A percentile compares a stretch with the other conserved stretches of the same genome.
phyloP scores from a whole-genome alignment of 495 filamentous ascomycete genomes.

The Hypoxylon trugodes region DNA sequence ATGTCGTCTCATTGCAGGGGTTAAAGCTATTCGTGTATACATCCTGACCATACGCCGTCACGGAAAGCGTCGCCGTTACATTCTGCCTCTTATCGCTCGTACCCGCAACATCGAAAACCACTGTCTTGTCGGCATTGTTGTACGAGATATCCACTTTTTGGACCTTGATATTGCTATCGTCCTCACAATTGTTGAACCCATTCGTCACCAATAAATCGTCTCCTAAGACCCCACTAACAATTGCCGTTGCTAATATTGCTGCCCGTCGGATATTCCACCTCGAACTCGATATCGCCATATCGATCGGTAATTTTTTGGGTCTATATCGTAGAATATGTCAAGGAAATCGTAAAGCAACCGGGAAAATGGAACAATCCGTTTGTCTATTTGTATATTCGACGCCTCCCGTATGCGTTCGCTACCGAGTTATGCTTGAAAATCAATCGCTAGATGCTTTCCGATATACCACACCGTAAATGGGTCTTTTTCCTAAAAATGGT shows the following conservation, averaged over 20 bases:
- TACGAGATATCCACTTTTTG: constrained; percentile 80
- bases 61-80: constrained; percentile 78
- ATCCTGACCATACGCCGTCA: constrained; percentile 85
- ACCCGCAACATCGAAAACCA: constrained; percentile 86
- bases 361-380: constrained; percentile 4
- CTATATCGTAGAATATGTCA: constrained; percentile 20
- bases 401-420: constrained; percentile 1
- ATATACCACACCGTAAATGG: constrained; percentile 20
- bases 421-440: constrained; percentile 20
- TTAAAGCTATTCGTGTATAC: constrained; percentile 84
- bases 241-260: constrained; percentile 48
- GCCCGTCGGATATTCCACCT: constrained; percentile 43
- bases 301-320: constrained; percentile 10
- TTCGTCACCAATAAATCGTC: constrained; percentile 79
- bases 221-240: constrained; percentile 55
- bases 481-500: constrained; percentile 6
- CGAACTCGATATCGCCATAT: constrained; percentile 40
- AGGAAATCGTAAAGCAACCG: constrained; percentile 34
- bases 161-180: constrained; percentile 72
- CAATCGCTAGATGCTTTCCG: constrained; percentile 40
- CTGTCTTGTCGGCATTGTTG: constrained; percentile 71
- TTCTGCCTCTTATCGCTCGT: constrained; percentile 77
- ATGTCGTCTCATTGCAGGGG: constrained; percentile 74
- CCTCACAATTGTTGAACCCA: constrained; percentile 80
- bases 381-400: constrained; percentile 23